A percentile compares a stretch with the other conserved stretches of the same genome.
Evolutionary conservation across 805 yeast species (phyloP).

Genomic region (Candida nitratophila): DNA sequence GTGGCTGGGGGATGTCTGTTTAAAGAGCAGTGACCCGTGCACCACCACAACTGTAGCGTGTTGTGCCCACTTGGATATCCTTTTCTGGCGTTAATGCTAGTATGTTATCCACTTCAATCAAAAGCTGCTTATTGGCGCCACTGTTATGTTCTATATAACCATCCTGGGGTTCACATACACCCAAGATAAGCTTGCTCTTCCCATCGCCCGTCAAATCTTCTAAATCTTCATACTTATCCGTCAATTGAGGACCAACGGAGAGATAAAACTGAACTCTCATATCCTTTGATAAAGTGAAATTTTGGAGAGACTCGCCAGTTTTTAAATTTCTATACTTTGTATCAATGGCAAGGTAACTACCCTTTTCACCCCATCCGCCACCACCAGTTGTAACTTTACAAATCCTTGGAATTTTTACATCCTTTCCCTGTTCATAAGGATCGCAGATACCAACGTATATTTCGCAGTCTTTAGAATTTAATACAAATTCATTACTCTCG

Average conservation of each 20-base stretch:
- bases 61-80: neutral
- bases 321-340: neutral
- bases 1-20: too few species aligned
- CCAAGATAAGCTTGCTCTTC: neutral
- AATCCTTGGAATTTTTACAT: constrained; percentile 11
- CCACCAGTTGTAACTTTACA: constrained; percentile 8
- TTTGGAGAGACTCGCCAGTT: neutral
- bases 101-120: constrained; percentile 1
- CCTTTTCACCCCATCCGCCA: constrained; percentile 6
- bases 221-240: neutral
- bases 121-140: neutral
- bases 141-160: neutral
- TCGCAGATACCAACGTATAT: constrained; percentile 12
- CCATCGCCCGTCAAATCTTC: neutral
- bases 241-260: neutral
- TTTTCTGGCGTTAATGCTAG: constrained; percentile 3
- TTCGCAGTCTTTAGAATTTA: constrained; percentile 25
- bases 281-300: neutral
- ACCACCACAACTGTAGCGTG: neutral
- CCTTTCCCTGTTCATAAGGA: constrained; percentile 24
- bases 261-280: neutral
- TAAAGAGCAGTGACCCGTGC: neutral
- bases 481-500: constrained; percentile 35
- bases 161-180: neutral
- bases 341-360: constrained; percentile 1